phyloP scores from a whole-genome alignment of 805 yeast genomes.

The Cyberlindnera lachancei region DNA sequence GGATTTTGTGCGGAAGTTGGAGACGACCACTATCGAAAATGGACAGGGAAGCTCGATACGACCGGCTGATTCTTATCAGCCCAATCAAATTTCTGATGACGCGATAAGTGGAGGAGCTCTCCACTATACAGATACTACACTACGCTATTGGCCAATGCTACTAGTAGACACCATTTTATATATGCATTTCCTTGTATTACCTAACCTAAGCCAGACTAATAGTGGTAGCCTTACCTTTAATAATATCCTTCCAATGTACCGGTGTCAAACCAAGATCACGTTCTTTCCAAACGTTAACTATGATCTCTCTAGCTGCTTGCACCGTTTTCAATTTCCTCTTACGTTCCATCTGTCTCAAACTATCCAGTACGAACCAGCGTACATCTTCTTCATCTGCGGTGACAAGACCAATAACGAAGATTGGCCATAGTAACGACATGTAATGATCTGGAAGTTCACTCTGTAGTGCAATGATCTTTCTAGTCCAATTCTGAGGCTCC shows the following conservation, averaged over 20 bases:
- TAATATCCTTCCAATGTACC: constrained; percentile 31
- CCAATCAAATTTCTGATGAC: too few species aligned
- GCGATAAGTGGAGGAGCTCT: too few species aligned
- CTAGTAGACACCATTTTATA: too few species aligned
- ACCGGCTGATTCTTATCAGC: too few species aligned
- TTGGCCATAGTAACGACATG: constrained; percentile 35
- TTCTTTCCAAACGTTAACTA: constrained; percentile 34
- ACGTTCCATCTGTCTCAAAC: constrained; percentile 28
- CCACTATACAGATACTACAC: too few species aligned
- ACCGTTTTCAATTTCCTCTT: constrained; percentile 32
- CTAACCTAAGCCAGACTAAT: constrained; percentile 32
- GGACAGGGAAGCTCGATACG: too few species aligned
- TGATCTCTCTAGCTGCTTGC: constrained; percentile 28
- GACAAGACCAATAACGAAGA: constrained; percentile 32
- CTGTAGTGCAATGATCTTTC: constrained; percentile 20
- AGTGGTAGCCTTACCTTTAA: constrained; percentile 28
- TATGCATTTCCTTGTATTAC: too few species aligned
- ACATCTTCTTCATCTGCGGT: constrained; percentile 26
- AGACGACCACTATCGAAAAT: too few species aligned
- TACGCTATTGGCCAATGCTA: too few species aligned
- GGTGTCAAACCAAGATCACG: constrained; percentile 24
- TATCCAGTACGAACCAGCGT: constrained; percentile 32
- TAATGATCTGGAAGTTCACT: constrained; percentile 23
- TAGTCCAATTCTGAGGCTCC: constrained; percentile 14
- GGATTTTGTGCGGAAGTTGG: too few species aligned